Evolutionary conservation across 495 filamentous ascomycete species (phyloP), one percentile per base, ranked within the genome.

Genomic region (Melanomma pulvis-pyrius): DNA sequence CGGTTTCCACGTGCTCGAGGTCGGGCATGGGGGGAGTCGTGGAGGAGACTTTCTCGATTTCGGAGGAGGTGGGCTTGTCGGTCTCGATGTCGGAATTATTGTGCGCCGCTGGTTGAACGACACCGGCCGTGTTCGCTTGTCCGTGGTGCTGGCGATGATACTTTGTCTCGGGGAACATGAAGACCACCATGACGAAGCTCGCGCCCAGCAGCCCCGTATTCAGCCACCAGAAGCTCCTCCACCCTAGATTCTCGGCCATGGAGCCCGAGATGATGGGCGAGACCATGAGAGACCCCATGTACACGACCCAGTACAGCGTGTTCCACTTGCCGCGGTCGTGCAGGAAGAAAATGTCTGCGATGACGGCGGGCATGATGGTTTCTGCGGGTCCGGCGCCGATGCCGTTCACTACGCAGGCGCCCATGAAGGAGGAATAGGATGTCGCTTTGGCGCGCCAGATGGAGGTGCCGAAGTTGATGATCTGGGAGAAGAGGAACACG

Each of bases 321-420:
- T 88, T 86, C 70, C 86, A 86, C 41, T 83, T 82, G 25, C 87
- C 87, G 48, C 87, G 79, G 67, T 88, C 86, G 70, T 90, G 85
- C 0, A 89, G 73, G 75, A 89, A 88, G 74, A 86, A 85, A 57
- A 87, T 84, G 62, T 89, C 87, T 13, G 85, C 81, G 60, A 89
- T 88, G 24, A 90, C 81, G 55, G 84, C 81, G 0, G 86, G 85
- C 50, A 84, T 82, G 2, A 88, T 77, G 0, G 85, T 87, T 75
- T 89, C 80, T 29, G 79, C 78, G 13, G 82, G 78, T 1, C 80
- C 86, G 29, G 85, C 84, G 12, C 84, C 87, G 58, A 90, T 79
- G 1, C 84, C 84, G 67, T 87, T 87, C 12, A 90, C 72, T 9
- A 87, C 77, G 61, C 73, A 77, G 9, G 84, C 84, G 17, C 84